phyloP scores from a whole-genome alignment of 768 basidiomycete genomes.

The Termitomyces sp. region DNA sequence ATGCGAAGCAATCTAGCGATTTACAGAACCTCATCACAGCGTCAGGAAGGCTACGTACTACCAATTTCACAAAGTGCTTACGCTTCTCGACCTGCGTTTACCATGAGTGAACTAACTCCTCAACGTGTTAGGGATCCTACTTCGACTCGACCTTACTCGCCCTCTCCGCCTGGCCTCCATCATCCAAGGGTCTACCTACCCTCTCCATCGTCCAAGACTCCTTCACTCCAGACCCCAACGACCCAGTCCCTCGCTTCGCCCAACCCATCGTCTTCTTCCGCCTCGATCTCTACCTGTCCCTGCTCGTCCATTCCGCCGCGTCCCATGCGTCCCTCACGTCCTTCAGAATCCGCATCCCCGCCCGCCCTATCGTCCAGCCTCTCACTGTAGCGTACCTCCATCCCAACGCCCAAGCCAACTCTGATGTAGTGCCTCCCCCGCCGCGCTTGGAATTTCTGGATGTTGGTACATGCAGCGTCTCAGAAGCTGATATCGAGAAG shows the following conservation, averaged over 20 bases:
- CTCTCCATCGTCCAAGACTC: constrained; percentile 71
- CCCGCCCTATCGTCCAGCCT: constrained; percentile 49
- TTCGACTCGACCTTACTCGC: constrained; percentile 70
- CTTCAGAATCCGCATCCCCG: constrained; percentile 71
- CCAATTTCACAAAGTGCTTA: constrained; percentile 78
- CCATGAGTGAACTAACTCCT: too few relatives aligned
- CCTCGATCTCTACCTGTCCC: constrained; percentile 46
- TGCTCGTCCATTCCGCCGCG: constrained; percentile 39
- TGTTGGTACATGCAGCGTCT: constrained; percentile 65
- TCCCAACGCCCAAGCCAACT: background rate
- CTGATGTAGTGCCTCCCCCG: constrained; percentile 26
- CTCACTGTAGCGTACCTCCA: constrained; percentile 17
- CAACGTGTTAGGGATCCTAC: constrained; percentile 59
- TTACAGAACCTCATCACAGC: constrained; percentile 25
- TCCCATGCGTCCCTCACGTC: constrained; percentile 50
- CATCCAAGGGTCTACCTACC: constrained; percentile 26
- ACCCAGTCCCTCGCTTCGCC: constrained; percentile 48
- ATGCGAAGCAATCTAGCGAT: background rate
- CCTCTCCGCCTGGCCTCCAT: constrained; percentile 60
- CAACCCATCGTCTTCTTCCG: constrained; percentile 88
- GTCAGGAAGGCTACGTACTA: constrained; percentile 75
- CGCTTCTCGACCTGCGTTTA: background rate
- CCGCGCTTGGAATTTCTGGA: constrained; percentile 64
- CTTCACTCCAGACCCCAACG: constrained; percentile 32
- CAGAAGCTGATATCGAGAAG: constrained; percentile 48